These are phyloP conservation scores for Fusarium tanahbumbuense DNA, from an alignment of 2,329 filamentous ascomycete species.

Conservation along the genomic window DNA sequence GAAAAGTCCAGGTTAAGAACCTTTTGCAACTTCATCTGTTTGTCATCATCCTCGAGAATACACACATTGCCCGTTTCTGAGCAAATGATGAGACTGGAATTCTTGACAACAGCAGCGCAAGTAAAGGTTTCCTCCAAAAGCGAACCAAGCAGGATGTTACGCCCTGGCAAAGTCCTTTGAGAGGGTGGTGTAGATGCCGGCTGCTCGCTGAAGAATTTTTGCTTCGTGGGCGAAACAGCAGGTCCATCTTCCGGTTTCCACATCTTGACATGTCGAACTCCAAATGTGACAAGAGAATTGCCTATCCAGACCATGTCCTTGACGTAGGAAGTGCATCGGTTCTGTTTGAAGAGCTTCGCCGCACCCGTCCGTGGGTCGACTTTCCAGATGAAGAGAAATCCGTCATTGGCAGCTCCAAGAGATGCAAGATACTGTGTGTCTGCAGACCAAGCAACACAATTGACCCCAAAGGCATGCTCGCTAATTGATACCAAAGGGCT, in stretches of 20 bases:
- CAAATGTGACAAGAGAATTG: slow-evolving; percentile 83
- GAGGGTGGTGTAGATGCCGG: slow-evolving; percentile 48
- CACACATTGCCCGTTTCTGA: slow-evolving; percentile 93
- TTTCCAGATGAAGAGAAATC: slow-evolving; percentile 91
- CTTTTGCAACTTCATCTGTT: slow-evolving; percentile 76
- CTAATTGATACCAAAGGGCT: slow-evolving; percentile 84
- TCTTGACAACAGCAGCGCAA: slow-evolving; percentile 75
- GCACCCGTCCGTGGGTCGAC: slow-evolving; percentile 85
- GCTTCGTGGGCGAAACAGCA: slow-evolving; percentile 71
- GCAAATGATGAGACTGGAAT: slow-evolving; percentile 82
- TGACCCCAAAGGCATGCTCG: slow-evolving; percentile 91
- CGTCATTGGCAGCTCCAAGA: slow-evolving; percentile 89
- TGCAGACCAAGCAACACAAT: slow-evolving; percentile 87
- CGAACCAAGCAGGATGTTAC: slow-evolving; percentile 86
- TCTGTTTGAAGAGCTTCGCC: slow-evolving; percentile 82
- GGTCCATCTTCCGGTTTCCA: slow-evolving; percentile 83
- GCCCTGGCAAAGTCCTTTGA: slow-evolving; percentile 78
- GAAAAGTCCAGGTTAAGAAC: slow-evolving; percentile 74
- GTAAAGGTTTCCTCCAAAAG: slow-evolving; percentile 88
- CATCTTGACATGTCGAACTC: slow-evolving; percentile 90
- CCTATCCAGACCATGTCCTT: slow-evolving; percentile 93
- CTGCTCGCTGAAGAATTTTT: slow-evolving; percentile 63
- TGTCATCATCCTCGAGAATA: slow-evolving; percentile 80
- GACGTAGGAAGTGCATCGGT: slow-evolving; percentile 90
- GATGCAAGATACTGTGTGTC: slow-evolving; percentile 90